Base-by-base conservation (phyloP, 225 moss, liverwort and hornwort genomes). In the Bryoerythrophyllum caledonicum region DNA sequence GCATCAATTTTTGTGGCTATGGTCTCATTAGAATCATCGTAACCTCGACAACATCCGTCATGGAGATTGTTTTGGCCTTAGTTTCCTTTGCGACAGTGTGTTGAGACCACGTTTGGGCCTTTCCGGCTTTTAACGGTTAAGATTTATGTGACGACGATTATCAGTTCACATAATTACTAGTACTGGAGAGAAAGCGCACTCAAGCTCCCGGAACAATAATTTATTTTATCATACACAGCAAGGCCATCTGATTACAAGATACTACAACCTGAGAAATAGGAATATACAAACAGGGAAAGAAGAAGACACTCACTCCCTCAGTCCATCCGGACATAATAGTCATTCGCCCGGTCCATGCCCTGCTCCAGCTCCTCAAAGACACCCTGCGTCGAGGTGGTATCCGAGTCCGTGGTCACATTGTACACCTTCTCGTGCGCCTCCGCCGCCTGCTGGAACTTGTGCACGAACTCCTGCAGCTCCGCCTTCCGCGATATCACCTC, bases 361-460 rank as follows among this genome's bases (percentile, higher is more conserved):
- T 68, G 49, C 2, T 56, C 71, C 32, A 32, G 32, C 51, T 57
- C 75, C 3, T 62, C 67, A 1, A 13, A n/a, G 48, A n/a, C 11
- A 24, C 57, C 75, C 1, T 49, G 51, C 3, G 68, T 52, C 1
- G 77, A 79, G 5, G 44, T 43, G 17, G 60, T 0, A 6, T 79
- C 80, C 8, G 82, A 77, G 21, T 78, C 80, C 1, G 83, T 57
- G 5, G 63, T 63, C 23, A 74, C 77, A 52, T 81, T 81, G 9
- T 59, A 57, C 1, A 97, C 86, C 73, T 94, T 94, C 78, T 91
- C 92, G 56, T 97, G 97, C 1, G 87, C 81, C 60, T 94, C 97
- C 7, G 97, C 87, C 8, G 94, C 91, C 25, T 77, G 72, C 40
- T 97, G 94, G 76, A 94, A 97, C 73, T 88, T 86, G 51, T 81